Evolutionary conservation across 2,329 filamentous ascomycete genomes (phyloP).

Genomic region (Xylaria sp.): DNA sequence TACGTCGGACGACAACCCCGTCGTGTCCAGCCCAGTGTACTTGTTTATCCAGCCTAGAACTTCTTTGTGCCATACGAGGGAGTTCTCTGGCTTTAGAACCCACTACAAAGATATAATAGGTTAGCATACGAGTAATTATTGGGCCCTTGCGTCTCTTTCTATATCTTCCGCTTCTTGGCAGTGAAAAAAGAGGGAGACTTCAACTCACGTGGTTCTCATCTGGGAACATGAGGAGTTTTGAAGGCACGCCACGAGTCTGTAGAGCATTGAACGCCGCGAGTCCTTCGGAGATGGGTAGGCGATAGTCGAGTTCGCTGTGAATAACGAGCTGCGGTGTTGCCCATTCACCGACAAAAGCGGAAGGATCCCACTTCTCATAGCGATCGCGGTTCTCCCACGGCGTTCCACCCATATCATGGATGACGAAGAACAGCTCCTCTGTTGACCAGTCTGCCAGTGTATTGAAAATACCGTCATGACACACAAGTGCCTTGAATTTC

Average conservation of each 20-base stretch:
- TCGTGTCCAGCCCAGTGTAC: conserved; percentile 61
- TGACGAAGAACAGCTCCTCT: conserved; percentile 77
- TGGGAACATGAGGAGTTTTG: conserved; percentile 82
- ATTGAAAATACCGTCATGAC: conserved; percentile 87
- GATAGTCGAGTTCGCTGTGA: conserved; percentile 90
- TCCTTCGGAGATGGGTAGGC: conserved; percentile 85
- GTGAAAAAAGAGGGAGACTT: not conserved
- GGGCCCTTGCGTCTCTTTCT: not conserved
- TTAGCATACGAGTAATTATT: conserved; percentile 8
- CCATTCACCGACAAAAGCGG: conserved; percentile 75
- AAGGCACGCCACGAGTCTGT: conserved; percentile 79
- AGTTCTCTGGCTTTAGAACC: conserved; percentile 93
- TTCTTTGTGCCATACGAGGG: conserved; percentile 86
- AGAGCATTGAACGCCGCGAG: conserved; percentile 87
- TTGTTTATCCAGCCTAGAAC: conserved; percentile 83
- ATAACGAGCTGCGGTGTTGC: conserved; percentile 87
- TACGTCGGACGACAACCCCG: conserved; percentile 39
- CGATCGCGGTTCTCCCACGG: conserved; percentile 70
- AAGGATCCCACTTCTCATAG: conserved; percentile 78
- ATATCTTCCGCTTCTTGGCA: not conserved
- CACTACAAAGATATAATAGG: conserved; percentile 59
- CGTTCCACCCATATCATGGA: conserved; percentile 73
- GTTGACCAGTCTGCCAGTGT: conserved; percentile 72
- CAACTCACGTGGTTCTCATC: conserved; percentile 71
- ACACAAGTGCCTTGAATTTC: conserved; percentile 87